Evolutionary conservation across 1,284 basidiomycete genomes (phyloP), one percentile per base, ranked within the genome.

Genomic region (Pyrrhoderma noxium): DNA sequence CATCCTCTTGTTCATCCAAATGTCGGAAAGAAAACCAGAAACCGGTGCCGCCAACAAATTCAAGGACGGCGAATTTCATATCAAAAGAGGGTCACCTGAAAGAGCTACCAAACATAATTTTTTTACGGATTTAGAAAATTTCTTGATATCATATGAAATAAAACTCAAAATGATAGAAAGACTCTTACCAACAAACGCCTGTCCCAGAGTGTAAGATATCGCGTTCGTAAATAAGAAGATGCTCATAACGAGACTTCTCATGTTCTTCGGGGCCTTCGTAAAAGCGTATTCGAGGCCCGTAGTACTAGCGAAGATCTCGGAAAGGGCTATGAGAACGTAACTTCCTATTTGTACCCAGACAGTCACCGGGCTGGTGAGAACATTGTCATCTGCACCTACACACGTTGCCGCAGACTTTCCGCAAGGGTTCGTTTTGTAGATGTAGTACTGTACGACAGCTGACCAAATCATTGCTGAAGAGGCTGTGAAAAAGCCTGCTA

Each of bases 271-370:
- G 9, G 85, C 83, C 64, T 90, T 92, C 54, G 85, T 89, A 71
- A 87, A 92, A 16, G 89, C 91, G 64, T 92, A 92, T 66, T 94
- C 91, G 58, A 86, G 72, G 9, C 83, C 83, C 0, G 89, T 91
- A 66, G 93, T 89, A 8, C 85, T 88, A 1, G 89, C 88, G 49
- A 94, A 77, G 61, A 94, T 89, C 70, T 89, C 82, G 60, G 77
- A 80, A 59, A 85, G 72, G 3, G 81, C 84, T 59, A 88, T 74
- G 27, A 89, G 67, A 52, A 87, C 65, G 62, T 85, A 86, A 11
- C 36, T 18, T 8, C 53, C 53, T 9, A 44, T 36, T 39, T 54
- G 53, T 27, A 51, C 51, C 53, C 53, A 54, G 3, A 54, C 53
- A 22, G 50, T 51, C 35, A 54, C 18, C 2, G 42, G 40, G 21